phyloP scores from a whole-genome alignment of 306 rosid species.

The Oxytropis ochrocephala region DNA sequence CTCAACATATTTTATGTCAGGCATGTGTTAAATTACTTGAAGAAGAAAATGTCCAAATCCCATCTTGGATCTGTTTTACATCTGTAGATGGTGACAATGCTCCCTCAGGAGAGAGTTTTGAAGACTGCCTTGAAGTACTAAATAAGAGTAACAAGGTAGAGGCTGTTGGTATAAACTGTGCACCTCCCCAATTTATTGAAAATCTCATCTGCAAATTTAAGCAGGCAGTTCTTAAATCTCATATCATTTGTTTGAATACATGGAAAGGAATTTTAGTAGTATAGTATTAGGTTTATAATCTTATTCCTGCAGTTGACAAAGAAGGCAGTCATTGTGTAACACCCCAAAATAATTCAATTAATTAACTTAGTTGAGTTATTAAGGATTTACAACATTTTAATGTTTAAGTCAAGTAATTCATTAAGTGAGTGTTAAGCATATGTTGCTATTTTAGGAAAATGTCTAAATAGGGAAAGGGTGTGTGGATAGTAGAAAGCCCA shows the following conservation, averaged over 20 bases:
- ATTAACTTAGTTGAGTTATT: too few relatives aligned
- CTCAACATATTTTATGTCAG: conserved; percentile 34
- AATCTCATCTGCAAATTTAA: conserved; percentile 55
- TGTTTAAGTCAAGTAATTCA: too few relatives aligned
- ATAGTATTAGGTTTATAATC: not conserved
- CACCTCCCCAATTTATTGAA: conserved; percentile 81
- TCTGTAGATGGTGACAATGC: conserved; percentile 82
- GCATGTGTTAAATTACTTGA: conserved; percentile 82
- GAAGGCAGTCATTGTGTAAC: conserved; percentile 60
- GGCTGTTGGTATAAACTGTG: conserved; percentile 86
- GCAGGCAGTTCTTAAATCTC: conserved; percentile 35
- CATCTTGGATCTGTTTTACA: conserved; percentile 85
- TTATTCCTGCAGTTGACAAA: conserved; percentile 55
- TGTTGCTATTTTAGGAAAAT: too few relatives aligned
- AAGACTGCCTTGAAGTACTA: conserved; percentile 57
- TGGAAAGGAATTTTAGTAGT: not conserved
- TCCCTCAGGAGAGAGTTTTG: conserved; percentile 78
- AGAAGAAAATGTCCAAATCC: conserved; percentile 63
- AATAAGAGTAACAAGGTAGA: conserved; percentile 52
- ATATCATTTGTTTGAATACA: not conserved
- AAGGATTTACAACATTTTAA: too few relatives aligned
- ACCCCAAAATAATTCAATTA: too few relatives aligned
- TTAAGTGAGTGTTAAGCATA: too few relatives aligned
- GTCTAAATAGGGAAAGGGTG: too few relatives aligned
- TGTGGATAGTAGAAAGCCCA: too few relatives aligned